phyloP scores from a whole-genome alignment of 805 yeast species.

The Yarrowia porcina region DNA sequence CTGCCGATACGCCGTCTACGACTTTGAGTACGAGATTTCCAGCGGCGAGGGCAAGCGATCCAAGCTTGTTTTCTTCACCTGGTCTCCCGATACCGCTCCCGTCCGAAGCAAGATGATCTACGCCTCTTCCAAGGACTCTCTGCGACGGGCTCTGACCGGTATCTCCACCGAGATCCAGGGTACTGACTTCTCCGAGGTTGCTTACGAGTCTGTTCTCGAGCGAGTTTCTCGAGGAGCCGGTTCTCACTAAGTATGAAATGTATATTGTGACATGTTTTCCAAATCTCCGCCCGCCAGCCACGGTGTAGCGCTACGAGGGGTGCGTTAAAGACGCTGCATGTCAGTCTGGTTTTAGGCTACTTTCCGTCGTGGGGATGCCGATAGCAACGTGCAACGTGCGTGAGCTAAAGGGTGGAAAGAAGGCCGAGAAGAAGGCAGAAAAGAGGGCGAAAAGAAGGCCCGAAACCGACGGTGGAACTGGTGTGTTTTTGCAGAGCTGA shows the following conservation, averaged over 20 bases:
- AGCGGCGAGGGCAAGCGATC: constrained; percentile 91
- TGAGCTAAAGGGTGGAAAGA: background rate
- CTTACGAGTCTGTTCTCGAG: constrained; percentile 88
- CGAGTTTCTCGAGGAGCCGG: constrained; percentile 82
- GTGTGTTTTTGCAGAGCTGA: too few species aligned
- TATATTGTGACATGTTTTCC: constrained; percentile 11
- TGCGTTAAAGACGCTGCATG: constrained; percentile 1
- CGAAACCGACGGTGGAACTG: too few species aligned
- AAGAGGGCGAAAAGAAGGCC: too few species aligned
- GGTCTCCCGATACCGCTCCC: constrained; percentile 98
- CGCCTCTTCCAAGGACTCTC: constrained; percentile 97
- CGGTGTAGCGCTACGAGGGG: background rate
- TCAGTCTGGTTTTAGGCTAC: background rate
- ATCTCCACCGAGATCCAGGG: constrained; percentile 94
- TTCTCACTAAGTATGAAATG: constrained; percentile 43
- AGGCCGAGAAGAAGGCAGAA: too few species aligned
- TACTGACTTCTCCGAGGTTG: constrained; percentile 95
- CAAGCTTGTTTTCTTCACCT: constrained; percentile 70
- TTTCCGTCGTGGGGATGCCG: background rate
- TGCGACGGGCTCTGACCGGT: constrained; percentile 96
- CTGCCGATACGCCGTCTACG: constrained; percentile 94
- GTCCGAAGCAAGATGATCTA: constrained; percentile 93
- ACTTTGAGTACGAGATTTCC: constrained; percentile 89
- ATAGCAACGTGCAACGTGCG: constrained; percentile 5
- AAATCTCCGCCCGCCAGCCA: background rate